Base-by-base conservation (phyloP, 106 monocot genomes). In the Agapanthus africanus region DNA sequence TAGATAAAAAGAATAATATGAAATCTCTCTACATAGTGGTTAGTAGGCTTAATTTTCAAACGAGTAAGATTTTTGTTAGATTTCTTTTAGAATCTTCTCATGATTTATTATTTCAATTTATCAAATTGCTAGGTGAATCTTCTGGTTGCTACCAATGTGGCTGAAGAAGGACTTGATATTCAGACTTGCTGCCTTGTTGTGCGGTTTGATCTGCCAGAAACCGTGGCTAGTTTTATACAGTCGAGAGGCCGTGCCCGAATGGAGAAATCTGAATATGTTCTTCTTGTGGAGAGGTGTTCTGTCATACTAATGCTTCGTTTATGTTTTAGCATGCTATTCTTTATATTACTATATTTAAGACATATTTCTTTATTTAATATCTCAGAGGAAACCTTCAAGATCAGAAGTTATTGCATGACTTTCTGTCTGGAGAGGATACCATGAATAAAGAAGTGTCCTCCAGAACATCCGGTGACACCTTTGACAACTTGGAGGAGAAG, bases 121-220 rank as follows among this genome's bases (percentile, higher is more conserved):
- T n/a, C n/a, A n/a, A n/a, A n/a, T 80, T 36, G 49, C 42, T 72
- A 99, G 97, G 85, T 93, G 63, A 99, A 99, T 81, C 92, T 99
- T 71, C 73, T 99, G 76, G 82, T 99, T 71, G 93, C 97, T 59
- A 99, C 97, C 34, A 89, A 84, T 81, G 97, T 99, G 19, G 97
- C 90, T 68, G 97, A 99, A 83, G 97, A 99, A 93, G 97, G 97
- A 40, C 97, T 99, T 63, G 97, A 99, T 69, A 93, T 99, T 76
- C 90, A 87, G 31, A 93, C 92, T 11, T 99, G 97, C 68, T 87
- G 85, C 67, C 84, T 99, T 56, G 97, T 99, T 15, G 75, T 99
- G 73, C 76, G 97, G 40, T 99, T 93, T 78, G 97, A 99, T 79
- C 81, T 90, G 30, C 97, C 97, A 28, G 77, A 89, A 84, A 93